Percentiles rank a stretch among this genome's conserved stretches.
Evolutionary conservation across 192 early-diverging fungal genomes (phyloP).

Genomic region (Chytriomyces hyalinus): DNA sequence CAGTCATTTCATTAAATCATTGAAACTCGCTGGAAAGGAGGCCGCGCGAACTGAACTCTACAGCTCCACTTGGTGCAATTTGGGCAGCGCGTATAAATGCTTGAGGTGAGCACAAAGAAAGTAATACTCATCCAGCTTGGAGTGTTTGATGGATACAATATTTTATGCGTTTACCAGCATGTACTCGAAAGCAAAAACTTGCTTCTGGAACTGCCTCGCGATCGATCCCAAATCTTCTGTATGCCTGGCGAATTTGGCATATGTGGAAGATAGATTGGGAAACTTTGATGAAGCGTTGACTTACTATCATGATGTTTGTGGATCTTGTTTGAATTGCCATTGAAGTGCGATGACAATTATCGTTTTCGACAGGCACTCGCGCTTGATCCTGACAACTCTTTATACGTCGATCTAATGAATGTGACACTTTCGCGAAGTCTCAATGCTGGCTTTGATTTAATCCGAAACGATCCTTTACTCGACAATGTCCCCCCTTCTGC

Average conservation of each 20-base stretch:
- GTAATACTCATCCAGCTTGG: conserved; percentile 12
- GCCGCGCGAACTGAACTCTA: conserved; percentile 53
- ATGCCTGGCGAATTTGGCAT: conserved; percentile 57
- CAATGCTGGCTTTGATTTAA: neutral
- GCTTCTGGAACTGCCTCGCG: conserved; percentile 48
- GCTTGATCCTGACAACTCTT: conserved; percentile 4
- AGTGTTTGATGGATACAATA: neutral
- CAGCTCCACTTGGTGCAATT: conserved; percentile 69
- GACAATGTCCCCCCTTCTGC: too few species aligned
- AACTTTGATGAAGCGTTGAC: conserved; percentile 57
- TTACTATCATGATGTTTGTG: conserved; percentile 58
- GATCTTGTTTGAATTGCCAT: neutral
- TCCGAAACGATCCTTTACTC: neutral
- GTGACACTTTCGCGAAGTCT: neutral
- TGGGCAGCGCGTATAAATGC: conserved; percentile 69
- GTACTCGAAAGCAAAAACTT: conserved; percentile 41
- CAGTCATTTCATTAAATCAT: conserved; percentile 56
- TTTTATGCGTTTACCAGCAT: conserved; percentile 5
- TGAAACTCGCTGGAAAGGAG: conserved; percentile 53
- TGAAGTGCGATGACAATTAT: neutral
- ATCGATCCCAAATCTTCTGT: conserved; percentile 50
- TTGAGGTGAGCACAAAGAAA: conserved; percentile 52
- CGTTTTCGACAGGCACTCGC: neutral
- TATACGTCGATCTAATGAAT: neutral
- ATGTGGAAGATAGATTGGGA: conserved; percentile 63